Base-by-base conservation (phyloP, 495 filamentous ascomycete species). In the Penicillium samsonianum region DNA sequence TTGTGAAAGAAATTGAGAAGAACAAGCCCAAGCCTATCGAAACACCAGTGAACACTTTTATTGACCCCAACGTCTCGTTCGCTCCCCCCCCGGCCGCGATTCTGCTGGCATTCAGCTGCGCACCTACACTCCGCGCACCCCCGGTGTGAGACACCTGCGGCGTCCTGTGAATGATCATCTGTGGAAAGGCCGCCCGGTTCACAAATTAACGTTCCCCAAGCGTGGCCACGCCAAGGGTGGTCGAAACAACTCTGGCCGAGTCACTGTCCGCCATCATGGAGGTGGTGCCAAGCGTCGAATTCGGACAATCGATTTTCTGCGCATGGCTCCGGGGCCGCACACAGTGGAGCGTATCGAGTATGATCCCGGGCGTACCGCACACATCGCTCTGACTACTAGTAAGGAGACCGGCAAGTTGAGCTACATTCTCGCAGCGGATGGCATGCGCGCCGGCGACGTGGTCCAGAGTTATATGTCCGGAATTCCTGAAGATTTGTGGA, bases 161-260 rank as follows among this genome's bases (percentile, higher is more conserved):
- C 82, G 94, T 17, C 91, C 94, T 10, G 87, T 97, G 68, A 96
- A 96, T 74, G 94, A 97, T 60, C 95, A 98, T 71, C 79, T 98
- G 30, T 97, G 89, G 87, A 96, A 95, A 78, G 93, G 92, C 45
- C 82, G 92, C 40, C 91, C 95, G 0, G 85, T 87, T 60, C 79
- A 88, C 11, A 85, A 86, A 42, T 80, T 98, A 68, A 98, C 94
- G 2, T 90, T 90, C 63, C 81, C 90, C 38, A 95, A 96, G 74
- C 90, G 90, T 71, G 94, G 94, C 28, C 90, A 94, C 52, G 84
- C 81, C 20, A 95, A 95, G 65, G 94, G 95, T 71, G 94, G 94
- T 26, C 86, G 94, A 58, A 98, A 98, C 73, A 88, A 91, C 68
- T 85, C 80, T 25, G 94, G 94, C 10, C 75, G 81, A 53, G 82